Evolutionary conservation across 192 early-diverging fungal genomes (phyloP), one percentile per base, ranked within the genome.

Genomic region (Entomortierella beljakovae): DNA sequence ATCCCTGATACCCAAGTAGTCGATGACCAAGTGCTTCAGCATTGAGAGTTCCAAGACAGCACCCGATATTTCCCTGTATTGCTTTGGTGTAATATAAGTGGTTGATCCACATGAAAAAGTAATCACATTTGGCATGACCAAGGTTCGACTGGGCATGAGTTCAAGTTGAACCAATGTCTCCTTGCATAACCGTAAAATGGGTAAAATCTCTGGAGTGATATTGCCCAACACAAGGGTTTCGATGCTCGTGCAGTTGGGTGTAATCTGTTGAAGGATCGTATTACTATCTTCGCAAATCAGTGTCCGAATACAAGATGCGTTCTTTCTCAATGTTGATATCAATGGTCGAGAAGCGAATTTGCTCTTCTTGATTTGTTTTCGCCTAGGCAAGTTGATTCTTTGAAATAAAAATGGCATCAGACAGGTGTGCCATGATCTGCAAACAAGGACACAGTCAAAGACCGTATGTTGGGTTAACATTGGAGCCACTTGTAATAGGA

Each of bases 351-450:
- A 37, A 0, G 61, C 53, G 9, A 31, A 28, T 18, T 79, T 79
- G 57, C 48, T 54, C n/a, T 34, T 26, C 2, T 33, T 61, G 34
- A 31, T 9, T 10, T 34, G 40, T 22, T 63, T 31, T 10, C 53
- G 29, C 42, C 52, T 60, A 20, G 60, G 61, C 3, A 79, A 57
- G n/a, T 37, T 37, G 7, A 79, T 57, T 2, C 67, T 46, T 25
- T 69, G 75, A n/a, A 69, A 79, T 42, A 70, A 61, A 34, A 57
- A 60, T 4, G 73, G 73, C 6, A 59, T 77, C 2, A 77, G 54
- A 23, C 50, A 63, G 25, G 26, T 29, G 18, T 79, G 46, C 68
- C 75, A 79, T 8, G 51, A 65, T 25, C 26, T 62, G 37, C 75
- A 79, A 49, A 60, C 66, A 15, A 63, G 55, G 6, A 79, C 55